Evolutionary conservation across 495 filamentous ascomycete species (phyloP).

Genomic region (Podospora comata): DNA sequence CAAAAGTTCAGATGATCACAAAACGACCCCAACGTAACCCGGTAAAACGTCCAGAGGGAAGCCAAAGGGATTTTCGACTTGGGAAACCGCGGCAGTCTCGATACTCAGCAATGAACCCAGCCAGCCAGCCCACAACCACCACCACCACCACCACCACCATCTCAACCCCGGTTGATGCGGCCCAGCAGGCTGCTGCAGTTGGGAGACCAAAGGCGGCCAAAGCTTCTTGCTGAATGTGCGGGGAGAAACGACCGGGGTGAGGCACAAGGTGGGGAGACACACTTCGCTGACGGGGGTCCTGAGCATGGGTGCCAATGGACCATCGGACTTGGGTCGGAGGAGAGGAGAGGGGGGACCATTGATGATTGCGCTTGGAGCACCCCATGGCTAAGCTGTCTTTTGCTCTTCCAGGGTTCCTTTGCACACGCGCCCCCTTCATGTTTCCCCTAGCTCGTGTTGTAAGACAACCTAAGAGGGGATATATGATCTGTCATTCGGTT

Average conservation of each 20-base stretch:
- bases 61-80: conserved; percentile 19
- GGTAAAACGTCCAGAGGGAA: not conserved
- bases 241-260: conserved; percentile 18
- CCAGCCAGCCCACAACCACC: not conserved
- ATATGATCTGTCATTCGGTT: conserved; percentile 25
- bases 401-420: conserved; percentile 3
- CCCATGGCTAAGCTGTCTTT: conserved; percentile 1
- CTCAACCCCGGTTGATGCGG: conserved; percentile 15
- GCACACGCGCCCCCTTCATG: not conserved
- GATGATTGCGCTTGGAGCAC: conserved; percentile 10
- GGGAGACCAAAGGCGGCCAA: conserved; percentile 12
- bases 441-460: conserved; percentile 1
- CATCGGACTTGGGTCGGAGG: conserved; percentile 21
- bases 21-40: not conserved
- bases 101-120: not conserved
- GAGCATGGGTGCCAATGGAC: conserved; percentile 9
- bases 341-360: conserved; percentile 5
- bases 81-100: conserved; percentile 31
- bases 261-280: conserved; percentile 21
- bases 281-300: conserved; percentile 23
- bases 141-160: conserved; percentile 6
- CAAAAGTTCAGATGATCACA: not conserved
- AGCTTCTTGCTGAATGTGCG: conserved; percentile 29
- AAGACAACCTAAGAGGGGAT: conserved; percentile 1
- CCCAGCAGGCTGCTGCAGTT: conserved; percentile 4